Evolutionary conservation across 116 monocot species (phyloP).

Genomic region (Zostera marina): DNA sequence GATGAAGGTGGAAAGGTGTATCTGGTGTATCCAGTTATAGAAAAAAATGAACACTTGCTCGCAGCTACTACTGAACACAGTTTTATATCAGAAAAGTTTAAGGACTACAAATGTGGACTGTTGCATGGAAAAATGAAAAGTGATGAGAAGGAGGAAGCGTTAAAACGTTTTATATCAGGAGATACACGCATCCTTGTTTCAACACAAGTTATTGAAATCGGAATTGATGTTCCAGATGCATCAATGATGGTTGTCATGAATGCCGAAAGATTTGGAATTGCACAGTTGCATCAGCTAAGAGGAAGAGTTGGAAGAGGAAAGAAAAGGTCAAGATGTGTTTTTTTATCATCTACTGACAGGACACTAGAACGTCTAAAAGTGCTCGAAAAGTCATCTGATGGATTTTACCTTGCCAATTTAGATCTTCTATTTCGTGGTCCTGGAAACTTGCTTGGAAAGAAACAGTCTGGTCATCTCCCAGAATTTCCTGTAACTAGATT

Average conservation of each 20-base stretch:
- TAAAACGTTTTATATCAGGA: slow-evolving; percentile 61
- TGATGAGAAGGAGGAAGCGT: slow-evolving; percentile 58
- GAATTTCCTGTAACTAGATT: slow-evolving; percentile 90
- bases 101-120: slow-evolving; percentile 60
- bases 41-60: slow-evolving; percentile 84
- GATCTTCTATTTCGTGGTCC: slow-evolving; percentile 88
- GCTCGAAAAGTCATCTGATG: slow-evolving; percentile 71
- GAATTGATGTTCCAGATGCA: slow-evolving; percentile 93
- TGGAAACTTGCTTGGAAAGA: slow-evolving; percentile 89
- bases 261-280: slow-evolving; percentile 91
- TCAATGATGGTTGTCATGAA: slow-evolving; percentile 99
- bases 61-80: slow-evolving; percentile 36
- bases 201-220: slow-evolving; percentile 92
- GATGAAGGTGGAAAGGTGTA: slow-evolving; percentile 58
- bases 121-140: slow-evolving; percentile 82
- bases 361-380: slow-evolving; percentile 52
- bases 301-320: slow-evolving; percentile 81
- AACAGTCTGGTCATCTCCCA: slow-evolving; percentile 92
- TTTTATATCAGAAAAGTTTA: slow-evolving; percentile 42
- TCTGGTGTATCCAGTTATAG: slow-evolving; percentile 82
- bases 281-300: slow-evolving; percentile 92
- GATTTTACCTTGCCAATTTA: slow-evolving; percentile 71
- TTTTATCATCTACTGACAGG: slow-evolving; percentile 49
- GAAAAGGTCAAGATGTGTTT: slow-evolving; percentile 70
- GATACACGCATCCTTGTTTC: slow-evolving; percentile 58